Percentiles rank a stretch among this genome's conserved stretches.
Evolutionary conservation across 192 early-diverging fungal species (phyloP).

Genomic region (Backusella sp.): DNA sequence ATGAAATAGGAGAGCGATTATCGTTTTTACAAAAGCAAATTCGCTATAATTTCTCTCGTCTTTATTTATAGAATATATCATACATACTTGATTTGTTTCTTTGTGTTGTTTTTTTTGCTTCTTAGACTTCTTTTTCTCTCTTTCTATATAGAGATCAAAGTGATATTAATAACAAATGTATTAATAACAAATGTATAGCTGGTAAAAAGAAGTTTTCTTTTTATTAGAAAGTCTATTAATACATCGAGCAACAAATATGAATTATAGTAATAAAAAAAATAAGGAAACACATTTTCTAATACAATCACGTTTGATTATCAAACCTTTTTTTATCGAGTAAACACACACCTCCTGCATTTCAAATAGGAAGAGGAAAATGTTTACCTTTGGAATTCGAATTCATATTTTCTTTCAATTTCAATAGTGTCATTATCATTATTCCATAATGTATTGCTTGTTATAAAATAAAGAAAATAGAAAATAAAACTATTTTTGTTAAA

Average conservation of each 20-base stretch:
- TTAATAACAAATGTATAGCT: neutral
- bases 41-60: neutral
- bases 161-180: neutral
- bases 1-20: neutral
- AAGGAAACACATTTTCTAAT: neutral
- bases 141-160: neutral
- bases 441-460: neutral
- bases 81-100: neutral
- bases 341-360: neutral
- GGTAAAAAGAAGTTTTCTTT: neutral
- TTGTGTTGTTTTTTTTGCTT: neutral
- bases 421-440: neutral
- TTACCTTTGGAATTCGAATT: neutral
- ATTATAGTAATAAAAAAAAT: neutral
- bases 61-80: neutral
- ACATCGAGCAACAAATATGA: neutral
- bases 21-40: neutral
- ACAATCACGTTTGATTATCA: neutral
- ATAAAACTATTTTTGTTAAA: neutral
- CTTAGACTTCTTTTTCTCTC: neutral
- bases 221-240: neutral
- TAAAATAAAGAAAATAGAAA: neutral
- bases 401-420: neutral
- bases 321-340: neutral
- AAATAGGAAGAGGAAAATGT: neutral